Evolutionary conservation across 768 basidiomycete species (phyloP).

Genomic region (Galerina sulciceps): DNA sequence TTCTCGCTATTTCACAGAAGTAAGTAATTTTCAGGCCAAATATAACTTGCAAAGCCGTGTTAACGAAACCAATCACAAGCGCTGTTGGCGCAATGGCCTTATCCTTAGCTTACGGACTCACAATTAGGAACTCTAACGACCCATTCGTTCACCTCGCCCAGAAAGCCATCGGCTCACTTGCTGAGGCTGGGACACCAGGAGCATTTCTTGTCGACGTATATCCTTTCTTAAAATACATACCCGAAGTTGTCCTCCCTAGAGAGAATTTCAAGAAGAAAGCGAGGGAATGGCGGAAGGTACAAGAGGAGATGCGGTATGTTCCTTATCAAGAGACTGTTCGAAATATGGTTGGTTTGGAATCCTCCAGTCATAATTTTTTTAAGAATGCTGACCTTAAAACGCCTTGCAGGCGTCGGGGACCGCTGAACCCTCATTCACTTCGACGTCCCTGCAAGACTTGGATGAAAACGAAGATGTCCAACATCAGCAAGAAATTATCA

Average conservation of each 20-base stretch:
- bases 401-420: conserved; percentile 10
- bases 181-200: conserved; percentile 28
- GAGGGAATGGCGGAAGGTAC: conserved; percentile 34
- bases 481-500: conserved; percentile 14
- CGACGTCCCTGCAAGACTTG: conserved; percentile 12
- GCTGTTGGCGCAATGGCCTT: conserved; percentile 31
- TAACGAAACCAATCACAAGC: conserved; percentile 5
- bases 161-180: conserved; percentile 24
- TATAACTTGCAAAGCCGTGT: not conserved
- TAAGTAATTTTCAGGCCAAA: not conserved
- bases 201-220: conserved; percentile 33
- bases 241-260: conserved; percentile 47
- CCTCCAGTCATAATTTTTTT: not conserved
- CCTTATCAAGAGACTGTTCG: conserved; percentile 38
- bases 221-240: conserved; percentile 41
- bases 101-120: conserved; percentile 33
- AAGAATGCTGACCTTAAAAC: not conserved
- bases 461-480: conserved; percentile 8
- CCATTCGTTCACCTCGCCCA: conserved; percentile 32
- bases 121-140: conserved; percentile 30
- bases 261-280: conserved; percentile 48
- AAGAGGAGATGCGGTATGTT: conserved; percentile 35
- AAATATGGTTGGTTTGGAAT: conserved; percentile 28
- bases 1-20: conserved; percentile 1
- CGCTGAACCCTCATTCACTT: conserved; percentile 8